Conservation (phyloP, 1,139 yeast species). For the Zygosaccharomyces sapae region DNA sequence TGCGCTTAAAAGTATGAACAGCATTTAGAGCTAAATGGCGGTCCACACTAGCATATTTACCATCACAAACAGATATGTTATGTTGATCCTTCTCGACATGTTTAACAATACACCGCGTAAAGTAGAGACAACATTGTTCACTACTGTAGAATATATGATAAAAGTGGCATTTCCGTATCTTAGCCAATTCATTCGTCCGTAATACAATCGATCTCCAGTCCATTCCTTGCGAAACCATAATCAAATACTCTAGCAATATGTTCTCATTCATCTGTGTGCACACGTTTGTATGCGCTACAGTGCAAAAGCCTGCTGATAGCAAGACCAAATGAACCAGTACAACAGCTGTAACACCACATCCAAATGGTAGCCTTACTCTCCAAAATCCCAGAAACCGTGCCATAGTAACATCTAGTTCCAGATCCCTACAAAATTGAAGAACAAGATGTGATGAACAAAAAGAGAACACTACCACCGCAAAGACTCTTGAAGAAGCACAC, state of each 20-base stretch:
- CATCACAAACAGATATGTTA: constrained; percentile 1
- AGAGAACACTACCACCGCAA: constrained; percentile 3
- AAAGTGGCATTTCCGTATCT: constrained; percentile 2
- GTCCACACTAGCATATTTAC: constrained; percentile 2
- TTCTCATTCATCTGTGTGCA: constrained; percentile 6
- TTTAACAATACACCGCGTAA: constrained; percentile 1
- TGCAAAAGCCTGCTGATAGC: not conserved
- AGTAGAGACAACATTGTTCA: too few species aligned
- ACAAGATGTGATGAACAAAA: constrained; percentile 6
- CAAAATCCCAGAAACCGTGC: not conserved
- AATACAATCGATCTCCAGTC: constrained; percentile 2
- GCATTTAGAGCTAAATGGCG: constrained; percentile 5
- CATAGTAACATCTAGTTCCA: too few species aligned
- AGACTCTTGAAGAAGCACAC: not conserved
- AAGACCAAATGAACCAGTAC: constrained; percentile 1
- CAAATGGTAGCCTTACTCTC: constrained; percentile 3
- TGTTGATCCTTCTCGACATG: constrained; percentile 1
- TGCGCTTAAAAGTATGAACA: not conserved
- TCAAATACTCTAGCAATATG: constrained; percentile 1
- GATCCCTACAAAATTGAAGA: too few species aligned
- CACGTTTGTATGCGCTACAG: constrained; percentile 2
- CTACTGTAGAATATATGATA: too few species aligned
- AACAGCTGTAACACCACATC: constrained; percentile 1
- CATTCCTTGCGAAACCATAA: constrained; percentile 1
- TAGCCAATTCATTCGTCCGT: constrained; percentile 4